These are phyloP conservation scores for Xylaria sp. DNA, from an alignment of 2,329 filamentous ascomycete species.

Conservation along the genomic window DNA sequence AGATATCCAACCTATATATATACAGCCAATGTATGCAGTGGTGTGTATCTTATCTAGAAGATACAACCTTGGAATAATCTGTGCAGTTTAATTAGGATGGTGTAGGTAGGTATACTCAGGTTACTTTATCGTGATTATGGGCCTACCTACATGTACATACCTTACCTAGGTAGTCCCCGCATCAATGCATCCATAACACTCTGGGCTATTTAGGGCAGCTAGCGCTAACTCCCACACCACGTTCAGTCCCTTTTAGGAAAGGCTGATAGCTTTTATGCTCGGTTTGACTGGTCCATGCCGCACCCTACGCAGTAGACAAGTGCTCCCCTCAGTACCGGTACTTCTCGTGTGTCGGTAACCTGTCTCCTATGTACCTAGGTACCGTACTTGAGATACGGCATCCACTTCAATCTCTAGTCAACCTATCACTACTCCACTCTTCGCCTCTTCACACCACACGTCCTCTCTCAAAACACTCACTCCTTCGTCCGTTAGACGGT, in stretches of 20 bases:
- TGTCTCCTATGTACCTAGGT: no score
- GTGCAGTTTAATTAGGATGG: no score
- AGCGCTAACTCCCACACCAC: neutral
- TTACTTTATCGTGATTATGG: neutral
- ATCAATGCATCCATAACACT: neutral
- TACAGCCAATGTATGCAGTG: no score
- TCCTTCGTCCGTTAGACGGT: constrained; percentile 9
- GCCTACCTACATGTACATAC: no score
- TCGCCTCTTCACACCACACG: constrained; percentile 24
- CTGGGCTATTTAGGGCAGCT: constrained; percentile 9
- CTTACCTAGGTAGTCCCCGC: no score
- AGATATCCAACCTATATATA: neutral
- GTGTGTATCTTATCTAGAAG: neutral
- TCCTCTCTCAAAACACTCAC: constrained; percentile 8
- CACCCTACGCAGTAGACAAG: neutral
- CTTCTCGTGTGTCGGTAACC: no score
- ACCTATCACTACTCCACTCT: constrained; percentile 4
- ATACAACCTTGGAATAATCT: neutral
- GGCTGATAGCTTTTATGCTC: neutral
- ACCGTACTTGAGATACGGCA: neutral
- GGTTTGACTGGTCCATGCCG: constrained; percentile 19
- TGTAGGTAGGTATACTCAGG: no score
- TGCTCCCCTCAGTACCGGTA: neutral
- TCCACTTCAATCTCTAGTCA: neutral
- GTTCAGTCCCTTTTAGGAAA: constrained; percentile 22